Percentiles rank a stretch among this genome's conserved stretches.
Evolutionary conservation across 495 filamentous ascomycete genomes (phyloP).

Genomic region (Lasiosphaeria miniovina): DNA sequence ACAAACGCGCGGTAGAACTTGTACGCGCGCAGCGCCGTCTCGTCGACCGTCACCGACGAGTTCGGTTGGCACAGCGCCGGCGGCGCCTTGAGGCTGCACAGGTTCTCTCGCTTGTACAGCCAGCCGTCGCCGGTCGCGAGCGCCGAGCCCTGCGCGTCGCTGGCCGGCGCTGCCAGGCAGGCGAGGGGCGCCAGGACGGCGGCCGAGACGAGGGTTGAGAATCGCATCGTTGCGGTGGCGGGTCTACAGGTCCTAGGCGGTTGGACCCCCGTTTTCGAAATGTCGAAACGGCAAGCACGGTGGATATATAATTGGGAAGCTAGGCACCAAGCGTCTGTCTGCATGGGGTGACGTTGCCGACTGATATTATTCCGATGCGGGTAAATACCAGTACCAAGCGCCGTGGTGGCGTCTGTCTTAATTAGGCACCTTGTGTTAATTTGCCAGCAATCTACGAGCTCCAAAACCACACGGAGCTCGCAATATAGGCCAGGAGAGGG

Average conservation of each 20-base stretch:
- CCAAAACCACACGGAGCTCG: background rate
- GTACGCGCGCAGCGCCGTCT: constrained; percentile 45
- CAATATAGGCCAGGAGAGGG: too few relatives aligned
- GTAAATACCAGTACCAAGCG: constrained; percentile 8
- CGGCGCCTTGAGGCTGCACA: constrained; percentile 39
- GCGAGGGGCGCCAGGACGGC: constrained; percentile 31
- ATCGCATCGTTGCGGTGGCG: constrained; percentile 25
- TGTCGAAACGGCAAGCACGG: background rate
- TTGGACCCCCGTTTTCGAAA: background rate
- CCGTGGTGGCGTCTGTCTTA: background rate
- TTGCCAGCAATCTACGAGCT: constrained; percentile 4
- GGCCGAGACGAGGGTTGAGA: constrained; percentile 28
- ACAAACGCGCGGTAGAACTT: constrained; percentile 50
- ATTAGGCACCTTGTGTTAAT: constrained; percentile 13
- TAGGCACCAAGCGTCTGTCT: background rate
- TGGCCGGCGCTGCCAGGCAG: constrained; percentile 28
- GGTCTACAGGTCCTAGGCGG: background rate
- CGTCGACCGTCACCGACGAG: constrained; percentile 38
- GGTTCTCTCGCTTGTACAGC: constrained; percentile 40
- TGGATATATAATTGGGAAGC: background rate
- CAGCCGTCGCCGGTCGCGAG: constrained; percentile 3
- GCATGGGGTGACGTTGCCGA: background rate
- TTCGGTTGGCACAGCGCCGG: constrained; percentile 41
- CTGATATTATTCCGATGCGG: constrained; percentile 4
- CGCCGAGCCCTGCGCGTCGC: background rate